Conservation (phyloP, 805 yeast species). For the Nakazawaea laoshanensis region DNA sequence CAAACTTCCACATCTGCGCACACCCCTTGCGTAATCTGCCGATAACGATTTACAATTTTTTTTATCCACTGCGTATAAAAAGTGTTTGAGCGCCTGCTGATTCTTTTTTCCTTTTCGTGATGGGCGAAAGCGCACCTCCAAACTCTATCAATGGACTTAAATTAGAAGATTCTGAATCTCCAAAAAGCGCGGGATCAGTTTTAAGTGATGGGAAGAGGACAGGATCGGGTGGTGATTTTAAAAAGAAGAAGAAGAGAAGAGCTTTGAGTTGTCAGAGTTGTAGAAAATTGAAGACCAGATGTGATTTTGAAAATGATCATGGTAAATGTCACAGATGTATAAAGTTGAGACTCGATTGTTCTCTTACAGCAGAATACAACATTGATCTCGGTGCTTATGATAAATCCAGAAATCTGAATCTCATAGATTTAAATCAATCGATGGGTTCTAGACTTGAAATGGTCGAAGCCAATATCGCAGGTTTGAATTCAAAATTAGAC, state of each 20-base stretch:
- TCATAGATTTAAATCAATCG: constrained; percentile 1
- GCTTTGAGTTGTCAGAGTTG: constrained; percentile 40
- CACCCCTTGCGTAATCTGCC: too few relatives aligned
- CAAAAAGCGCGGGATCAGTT: too few relatives aligned
- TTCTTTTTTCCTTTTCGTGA: background rate
- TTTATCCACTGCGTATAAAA: too few relatives aligned
- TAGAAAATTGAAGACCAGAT: constrained; percentile 48
- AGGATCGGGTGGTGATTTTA: too few relatives aligned
- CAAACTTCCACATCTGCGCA: too few relatives aligned
- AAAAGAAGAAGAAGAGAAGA: constrained; percentile 15
- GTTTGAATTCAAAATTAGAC: constrained; percentile 11
- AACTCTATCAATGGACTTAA: background rate
- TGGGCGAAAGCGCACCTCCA: background rate
- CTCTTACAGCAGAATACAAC: constrained; percentile 31
- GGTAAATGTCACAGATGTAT: constrained; percentile 46
- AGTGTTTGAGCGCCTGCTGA: too few relatives aligned
- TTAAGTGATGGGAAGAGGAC: too few relatives aligned
- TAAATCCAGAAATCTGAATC: constrained; percentile 19
- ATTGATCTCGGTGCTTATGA: constrained; percentile 33
- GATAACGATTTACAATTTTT: too few relatives aligned
- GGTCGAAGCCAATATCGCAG: constrained; percentile 8
- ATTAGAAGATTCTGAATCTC: too few relatives aligned
- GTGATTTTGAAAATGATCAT: constrained; percentile 36
- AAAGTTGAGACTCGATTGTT: constrained; percentile 38
- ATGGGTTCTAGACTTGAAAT: constrained; percentile 3